Evolutionary conservation across 1,284 basidiomycete species (phyloP), one percentile per base, ranked within the genome.

Genomic region (Apiotrichum porosum): DNA sequence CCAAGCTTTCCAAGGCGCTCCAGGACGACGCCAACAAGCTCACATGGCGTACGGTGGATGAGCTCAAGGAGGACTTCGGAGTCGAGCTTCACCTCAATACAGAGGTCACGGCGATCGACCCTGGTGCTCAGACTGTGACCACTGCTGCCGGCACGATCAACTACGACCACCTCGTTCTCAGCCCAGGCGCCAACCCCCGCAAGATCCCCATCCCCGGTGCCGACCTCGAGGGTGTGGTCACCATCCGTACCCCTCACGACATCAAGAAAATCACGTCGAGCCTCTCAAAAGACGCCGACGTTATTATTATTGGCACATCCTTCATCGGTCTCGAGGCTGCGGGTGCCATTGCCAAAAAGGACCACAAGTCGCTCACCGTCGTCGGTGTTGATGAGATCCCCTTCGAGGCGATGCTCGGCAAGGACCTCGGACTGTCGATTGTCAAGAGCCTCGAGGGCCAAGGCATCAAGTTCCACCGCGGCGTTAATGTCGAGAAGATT

Each of bases 291-390:
- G 86, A 86, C 23, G 85, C 88, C 63, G 80, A 82, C 45, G 72
- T 88, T 39, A 88, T 92, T 28, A 81, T 95, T 28, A 86, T 95
- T 55, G 92, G 92, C 2, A 86, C 84, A 28, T 88, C 86, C 17
- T 97, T 95, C 75, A 97, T 97, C 63, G 85, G 87, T 44, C 89
- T 97, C 86, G 92, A 97, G 70, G 77, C 90, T 10, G 88, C 89
- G 5, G 80, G 79, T 14, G 86, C 88, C 1, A 75, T 89, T 1
- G 68, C 82, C 5, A 85, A 84, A 64, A 83, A 84, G 48, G 86
- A 84, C 72, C 81, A 86, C 15, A 83, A 81, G 28, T 67, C 62
- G 40, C 57, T 74, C 2, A 68, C 88, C 52, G 84, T 94, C 44
- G 81, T 97, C 44, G 90, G 91, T 0, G 85, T 85, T 82, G 88